Conservation (phyloP, 805 yeast species). For the Ogataea thermomethanolica region DNA sequence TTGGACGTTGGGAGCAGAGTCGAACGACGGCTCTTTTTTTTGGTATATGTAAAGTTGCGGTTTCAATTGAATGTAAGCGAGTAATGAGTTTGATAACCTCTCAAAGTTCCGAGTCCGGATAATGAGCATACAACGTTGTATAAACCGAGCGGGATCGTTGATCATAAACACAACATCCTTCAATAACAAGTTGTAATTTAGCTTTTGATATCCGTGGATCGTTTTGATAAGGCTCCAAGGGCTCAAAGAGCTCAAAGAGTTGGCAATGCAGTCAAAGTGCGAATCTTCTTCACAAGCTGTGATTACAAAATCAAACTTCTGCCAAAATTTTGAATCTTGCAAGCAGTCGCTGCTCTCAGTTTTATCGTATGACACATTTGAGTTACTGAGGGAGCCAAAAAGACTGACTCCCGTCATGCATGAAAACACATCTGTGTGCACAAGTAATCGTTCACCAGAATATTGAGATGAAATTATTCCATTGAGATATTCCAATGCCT, state of each 20-base stretch:
- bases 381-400: constrained; percentile 42
- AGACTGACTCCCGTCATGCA: constrained; percentile 86
- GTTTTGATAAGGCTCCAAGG: constrained; percentile 42
- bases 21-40: not conserved
- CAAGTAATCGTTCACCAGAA: constrained; percentile 27
- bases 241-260: not conserved
- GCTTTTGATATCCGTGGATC: no score
- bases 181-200: no score
- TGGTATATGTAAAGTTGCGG: not conserved
- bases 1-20: not conserved
- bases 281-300: constrained; percentile 34
- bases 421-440: constrained; percentile 76
- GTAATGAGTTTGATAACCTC: not conserved
- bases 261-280: not conserved
- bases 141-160: no score
- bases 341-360: constrained; percentile 53
- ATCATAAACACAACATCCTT: no score
- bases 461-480: not conserved
- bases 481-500: constrained; percentile 58
- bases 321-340: constrained; percentile 36
- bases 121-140: no score
- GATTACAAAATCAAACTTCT: constrained; percentile 48
- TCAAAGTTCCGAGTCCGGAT: not conserved
- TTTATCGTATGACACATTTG: constrained; percentile 59
- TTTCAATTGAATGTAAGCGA: not conserved